Percentiles rank a stretch among this genome's conserved stretches.
Evolutionary conservation across 371 early-diverging fungal species (phyloP).

Genomic region (Mucor plumbeus): DNA sequence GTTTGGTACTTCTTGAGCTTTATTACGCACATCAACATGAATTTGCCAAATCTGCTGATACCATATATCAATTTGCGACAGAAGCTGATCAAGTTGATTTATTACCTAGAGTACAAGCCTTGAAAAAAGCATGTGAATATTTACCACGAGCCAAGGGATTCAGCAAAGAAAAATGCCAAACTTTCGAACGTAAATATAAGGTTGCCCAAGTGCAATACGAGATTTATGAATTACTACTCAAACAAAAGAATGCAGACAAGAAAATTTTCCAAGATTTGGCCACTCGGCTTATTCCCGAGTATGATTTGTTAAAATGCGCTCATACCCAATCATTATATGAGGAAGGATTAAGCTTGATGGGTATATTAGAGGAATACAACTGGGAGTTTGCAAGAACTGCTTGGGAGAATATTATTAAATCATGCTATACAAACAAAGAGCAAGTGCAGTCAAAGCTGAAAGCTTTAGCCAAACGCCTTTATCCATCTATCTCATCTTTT

Average conservation of each 20-base stretch:
- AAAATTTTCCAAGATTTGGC: neutral
- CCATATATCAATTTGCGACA: neutral
- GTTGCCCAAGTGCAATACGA: neutral
- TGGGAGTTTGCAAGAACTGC: constrained; percentile 14
- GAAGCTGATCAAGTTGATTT: constrained; percentile 3
- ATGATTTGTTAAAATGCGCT: constrained; percentile 14
- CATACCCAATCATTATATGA: constrained; percentile 17
- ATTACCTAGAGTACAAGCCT: neutral
- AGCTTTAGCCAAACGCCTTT: constrained; percentile 11
- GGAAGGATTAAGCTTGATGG: constrained; percentile 24
- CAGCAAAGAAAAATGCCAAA: neutral
- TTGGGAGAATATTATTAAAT: constrained; percentile 21
- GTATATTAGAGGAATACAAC: constrained; percentile 17
- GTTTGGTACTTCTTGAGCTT: constrained; percentile 7
- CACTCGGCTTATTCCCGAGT: constrained; percentile 1
- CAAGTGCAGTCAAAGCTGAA: constrained; percentile 13
- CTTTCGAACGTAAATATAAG: neutral
- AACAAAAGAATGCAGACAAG: neutral
- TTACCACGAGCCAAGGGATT: neutral
- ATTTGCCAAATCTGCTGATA: constrained; percentile 6
- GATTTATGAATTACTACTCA: neutral
- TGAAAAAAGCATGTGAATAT: constrained; percentile 12
- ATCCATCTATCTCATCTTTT: constrained; percentile 26
- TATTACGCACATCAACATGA: constrained; percentile 11
- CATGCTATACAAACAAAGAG: neutral